Evolutionary conservation across 2,329 filamentous ascomycete species (phyloP), one percentile per base, ranked within the genome.

Genomic region (Venturia pyrina): DNA sequence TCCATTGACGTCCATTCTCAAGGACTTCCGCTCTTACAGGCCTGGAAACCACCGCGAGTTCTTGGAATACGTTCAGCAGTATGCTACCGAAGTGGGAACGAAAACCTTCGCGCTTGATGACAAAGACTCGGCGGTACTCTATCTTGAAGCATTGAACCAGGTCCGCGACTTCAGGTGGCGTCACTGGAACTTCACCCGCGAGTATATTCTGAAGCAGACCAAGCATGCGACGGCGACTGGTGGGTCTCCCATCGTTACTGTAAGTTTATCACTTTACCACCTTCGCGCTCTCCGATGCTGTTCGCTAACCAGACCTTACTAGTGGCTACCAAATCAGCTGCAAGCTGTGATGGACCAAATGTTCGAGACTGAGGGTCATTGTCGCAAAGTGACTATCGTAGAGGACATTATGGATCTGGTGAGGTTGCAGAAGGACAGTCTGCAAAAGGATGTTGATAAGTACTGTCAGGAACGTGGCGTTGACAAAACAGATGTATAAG

Each of bases 11-110:
- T 86, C 89, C 66, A 96, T 96, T 74, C 83, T 97, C 24, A 81
- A 86, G 69, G 93, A 97, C 75, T 98, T 98, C 81, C 85, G 93
- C 68, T 83, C 89, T 73, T 97, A 97, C 77, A 85, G 93, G 0
- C 93, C 93, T 3, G 89, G 89, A 65, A 93, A 96, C 71, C 93
- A 98, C 75, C 87, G 92, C 53, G 85, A 88, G 69, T 97, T 97
- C 76, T 82, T 98, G 43, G 83, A 86, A 68, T 88, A 87, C 73
- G 89, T 96, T 28, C 80, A 80, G 56, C 77, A 79, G 50, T 79
- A 78, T 56, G 78, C 84, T 1, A 77, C 80, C 63, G 67, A 81
- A 41, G 73, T 85, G 0, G 81, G 82, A 10, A 77, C 89, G 19
- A 84, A 85, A 69, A 80, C 80, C 6, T 90, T 84, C 71, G 86